phyloP scores from a whole-genome alignment of 495 filamentous ascomycete species.

The Hyaloscypha finlandica region DNA sequence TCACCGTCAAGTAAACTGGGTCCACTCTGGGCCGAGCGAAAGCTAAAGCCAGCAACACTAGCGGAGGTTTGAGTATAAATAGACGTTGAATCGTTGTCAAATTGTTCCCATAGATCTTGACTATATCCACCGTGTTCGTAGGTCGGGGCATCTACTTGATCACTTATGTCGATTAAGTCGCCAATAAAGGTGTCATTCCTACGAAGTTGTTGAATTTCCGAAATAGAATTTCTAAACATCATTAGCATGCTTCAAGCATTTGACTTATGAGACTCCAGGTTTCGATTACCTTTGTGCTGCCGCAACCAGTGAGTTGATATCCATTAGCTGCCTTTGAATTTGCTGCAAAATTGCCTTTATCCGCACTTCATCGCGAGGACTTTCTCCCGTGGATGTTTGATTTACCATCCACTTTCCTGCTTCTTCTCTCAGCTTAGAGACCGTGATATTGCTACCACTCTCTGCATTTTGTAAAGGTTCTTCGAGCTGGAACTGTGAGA shows the following conservation, averaged over 20 bases:
- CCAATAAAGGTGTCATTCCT: conserved; percentile 13
- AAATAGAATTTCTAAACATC: conserved; percentile 4
- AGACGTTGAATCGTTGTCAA: conserved; percentile 14
- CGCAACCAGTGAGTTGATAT: conserved; percentile 3
- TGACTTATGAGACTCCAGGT: neutral
- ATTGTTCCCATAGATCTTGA: conserved; percentile 13
- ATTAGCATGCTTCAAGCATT: conserved; percentile 13
- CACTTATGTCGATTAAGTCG: conserved; percentile 16
- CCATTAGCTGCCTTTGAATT: conserved; percentile 7
- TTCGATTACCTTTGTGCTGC: conserved; percentile 12
- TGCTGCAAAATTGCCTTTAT: conserved; percentile 14
- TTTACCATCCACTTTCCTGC: conserved; percentile 5
- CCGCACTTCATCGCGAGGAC: conserved; percentile 4
- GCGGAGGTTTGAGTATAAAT: conserved; percentile 3
- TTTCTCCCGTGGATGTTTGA: conserved; percentile 12
- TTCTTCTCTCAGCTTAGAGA: conserved; percentile 4
- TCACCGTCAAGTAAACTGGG: conserved; percentile 17
- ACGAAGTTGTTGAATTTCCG: conserved; percentile 9
- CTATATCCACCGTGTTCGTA: conserved; percentile 8
- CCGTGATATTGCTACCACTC: conserved; percentile 3
- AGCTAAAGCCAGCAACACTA: conserved; percentile 6
- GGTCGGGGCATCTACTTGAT: conserved; percentile 11
- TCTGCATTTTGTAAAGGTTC: conserved; percentile 14
- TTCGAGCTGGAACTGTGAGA: conserved; percentile 9
- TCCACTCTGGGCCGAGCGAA: conserved; percentile 6